These are phyloP conservation scores for Hymenochaete sp. DNA, from an alignment of 1,284 basidiomycete species.

Conservation along the genomic window DNA sequence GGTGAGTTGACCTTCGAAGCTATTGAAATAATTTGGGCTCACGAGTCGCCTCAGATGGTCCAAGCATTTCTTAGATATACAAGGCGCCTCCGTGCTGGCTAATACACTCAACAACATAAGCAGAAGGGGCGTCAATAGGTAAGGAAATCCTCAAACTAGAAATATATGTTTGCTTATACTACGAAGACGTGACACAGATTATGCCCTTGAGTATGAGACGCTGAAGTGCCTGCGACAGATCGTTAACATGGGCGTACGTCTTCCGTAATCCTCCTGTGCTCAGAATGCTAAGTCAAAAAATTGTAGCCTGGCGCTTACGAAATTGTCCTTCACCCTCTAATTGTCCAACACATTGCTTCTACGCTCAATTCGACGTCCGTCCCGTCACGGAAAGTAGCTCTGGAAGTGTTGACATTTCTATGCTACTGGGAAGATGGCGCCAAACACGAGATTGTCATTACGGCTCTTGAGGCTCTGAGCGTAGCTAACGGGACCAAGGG, in stretches of 20 bases:
- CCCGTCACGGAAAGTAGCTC: slow-evolving; percentile 69
- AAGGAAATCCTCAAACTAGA: slow-evolving; percentile 17
- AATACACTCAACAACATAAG: slow-evolving; percentile 73
- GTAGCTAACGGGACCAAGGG: slow-evolving; percentile 50
- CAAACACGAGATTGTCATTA: slow-evolving; percentile 46
- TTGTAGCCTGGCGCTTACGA: slow-evolving; percentile 66
- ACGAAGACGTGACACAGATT: slow-evolving; percentile 56
- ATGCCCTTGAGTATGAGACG: slow-evolving; percentile 78
- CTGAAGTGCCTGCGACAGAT: slow-evolving; percentile 84
- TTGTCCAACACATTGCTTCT: slow-evolving; percentile 77
- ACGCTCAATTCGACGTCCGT: slow-evolving; percentile 82
- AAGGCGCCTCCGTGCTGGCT: slow-evolving; percentile 79
- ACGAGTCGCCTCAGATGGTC: slow-evolving; percentile 57
- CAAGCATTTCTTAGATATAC: slow-evolving; percentile 66
- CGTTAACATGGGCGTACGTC: slow-evolving; percentile 65
- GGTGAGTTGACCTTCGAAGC: slow-evolving; percentile 38
- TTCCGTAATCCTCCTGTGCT: slow-evolving; percentile 3
- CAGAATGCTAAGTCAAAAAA: slow-evolving; percentile 12
- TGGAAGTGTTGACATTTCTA: slow-evolving; percentile 67
- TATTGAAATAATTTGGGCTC: slow-evolving; percentile 8
- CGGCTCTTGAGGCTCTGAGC: slow-evolving; percentile 61
- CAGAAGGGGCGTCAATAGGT: slow-evolving; percentile 58
- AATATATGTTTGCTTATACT: background rate
- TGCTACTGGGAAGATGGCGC: slow-evolving; percentile 54
- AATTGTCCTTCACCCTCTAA: slow-evolving; percentile 67